phyloP scores from a whole-genome alignment of 768 basidiomycete species.

The Paxillus ammoniavirescens region DNA sequence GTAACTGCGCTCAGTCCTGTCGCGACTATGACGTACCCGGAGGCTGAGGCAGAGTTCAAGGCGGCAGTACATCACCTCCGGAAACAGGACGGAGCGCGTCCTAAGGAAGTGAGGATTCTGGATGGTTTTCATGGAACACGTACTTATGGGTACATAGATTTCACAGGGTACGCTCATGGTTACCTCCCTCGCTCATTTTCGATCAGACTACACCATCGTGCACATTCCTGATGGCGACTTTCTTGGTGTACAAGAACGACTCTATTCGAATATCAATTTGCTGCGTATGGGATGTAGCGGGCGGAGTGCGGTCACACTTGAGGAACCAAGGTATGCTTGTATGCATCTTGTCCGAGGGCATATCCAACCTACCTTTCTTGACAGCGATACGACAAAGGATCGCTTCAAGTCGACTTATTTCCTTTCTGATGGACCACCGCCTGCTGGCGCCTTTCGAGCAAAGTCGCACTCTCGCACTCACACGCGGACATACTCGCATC shows the following conservation, averaged over 20 bases:
- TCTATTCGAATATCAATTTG: constrained; percentile 81
- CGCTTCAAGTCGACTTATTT: constrained; percentile 74
- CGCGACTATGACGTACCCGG: constrained; percentile 38
- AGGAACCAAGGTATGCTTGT: constrained; percentile 61
- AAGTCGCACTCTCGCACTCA: constrained; percentile 31
- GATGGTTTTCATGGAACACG: neutral
- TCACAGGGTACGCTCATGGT: constrained; percentile 70
- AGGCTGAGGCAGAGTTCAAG: constrained; percentile 58
- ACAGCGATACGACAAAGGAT: constrained; percentile 75
- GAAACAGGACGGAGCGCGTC: constrained; percentile 66
- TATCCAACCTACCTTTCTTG: constrained; percentile 7
- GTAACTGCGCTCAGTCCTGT: constrained; percentile 55
- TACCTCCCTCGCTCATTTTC: constrained; percentile 84
- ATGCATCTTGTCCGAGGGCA: constrained; percentile 3
- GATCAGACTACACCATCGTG: constrained; percentile 84
- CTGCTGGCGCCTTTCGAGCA: constrained; percentile 21
- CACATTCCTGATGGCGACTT: constrained; percentile 70
- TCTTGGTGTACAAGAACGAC: constrained; percentile 56
- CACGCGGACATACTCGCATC: constrained; percentile 29
- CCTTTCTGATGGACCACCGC: constrained; percentile 41
- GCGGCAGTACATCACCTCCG: constrained; percentile 58
- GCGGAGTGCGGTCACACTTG: constrained; percentile 73
- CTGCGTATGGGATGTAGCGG: constrained; percentile 83
- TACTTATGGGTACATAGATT: constrained; percentile 40
- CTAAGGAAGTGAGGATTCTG: constrained; percentile 49